A percentile compares a stretch with the other conserved stretches of the same genome.
phyloP scores from a whole-genome alignment of 371 early-diverging fungal species.

The Lichtheimia ornata region DNA sequence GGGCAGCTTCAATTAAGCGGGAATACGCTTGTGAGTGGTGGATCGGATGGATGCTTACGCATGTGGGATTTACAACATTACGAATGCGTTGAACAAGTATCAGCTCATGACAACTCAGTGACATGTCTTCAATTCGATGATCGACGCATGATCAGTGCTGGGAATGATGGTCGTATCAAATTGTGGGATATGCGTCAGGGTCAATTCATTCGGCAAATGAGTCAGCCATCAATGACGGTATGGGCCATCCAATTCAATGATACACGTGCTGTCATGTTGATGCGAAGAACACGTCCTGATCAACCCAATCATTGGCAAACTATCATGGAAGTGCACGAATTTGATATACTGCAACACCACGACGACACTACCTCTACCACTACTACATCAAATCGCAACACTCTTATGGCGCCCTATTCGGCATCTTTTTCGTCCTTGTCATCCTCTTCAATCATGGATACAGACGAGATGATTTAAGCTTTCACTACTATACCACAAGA shows the following conservation, averaged over 20 bases:
- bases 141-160: slow-evolving; percentile 80
- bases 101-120: slow-evolving; percentile 82
- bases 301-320: slow-evolving; percentile 42
- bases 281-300: slow-evolving; percentile 43
- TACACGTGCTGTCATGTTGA: slow-evolving; percentile 61
- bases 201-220: slow-evolving; percentile 64
- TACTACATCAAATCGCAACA: neutral
- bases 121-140: slow-evolving; percentile 87
- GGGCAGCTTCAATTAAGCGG: slow-evolving; percentile 82
- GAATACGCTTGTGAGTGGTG: slow-evolving; percentile 78
- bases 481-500: neutral
- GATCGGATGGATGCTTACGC: slow-evolving; percentile 85
- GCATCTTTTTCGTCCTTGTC: no score
- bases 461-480: neutral
- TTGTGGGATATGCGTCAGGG: slow-evolving; percentile 69
- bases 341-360: slow-evolving; percentile 20
- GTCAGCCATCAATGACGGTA: slow-evolving; percentile 58
- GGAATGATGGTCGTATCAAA: slow-evolving; percentile 83
- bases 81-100: slow-evolving; percentile 69
- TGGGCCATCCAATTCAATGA: slow-evolving; percentile 69
- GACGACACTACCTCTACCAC: no score
- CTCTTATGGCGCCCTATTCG: no score
- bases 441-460: slow-evolving; percentile 4
- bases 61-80: slow-evolving; percentile 86
- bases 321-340: slow-evolving; percentile 57